Percentiles rank a stretch among this genome's conserved stretches.
These are phyloP conservation scores for Linnemannia zychae DNA, from an alignment of 192 early-diverging fungal genomes.

Conservation along the genomic window DNA sequence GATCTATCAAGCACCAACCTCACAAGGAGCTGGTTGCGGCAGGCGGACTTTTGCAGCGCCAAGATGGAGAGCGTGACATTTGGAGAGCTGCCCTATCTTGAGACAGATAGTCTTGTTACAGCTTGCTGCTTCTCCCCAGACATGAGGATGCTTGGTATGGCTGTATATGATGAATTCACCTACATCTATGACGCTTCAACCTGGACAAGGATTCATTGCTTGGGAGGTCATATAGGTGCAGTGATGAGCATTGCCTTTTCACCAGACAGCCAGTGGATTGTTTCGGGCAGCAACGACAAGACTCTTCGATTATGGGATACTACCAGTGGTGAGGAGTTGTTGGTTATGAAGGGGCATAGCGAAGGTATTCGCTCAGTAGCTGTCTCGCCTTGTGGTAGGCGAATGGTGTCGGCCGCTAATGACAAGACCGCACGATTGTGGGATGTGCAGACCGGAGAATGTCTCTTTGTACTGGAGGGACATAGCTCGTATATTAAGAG, in stretches of 20 bases:
- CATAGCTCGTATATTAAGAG: neutral
- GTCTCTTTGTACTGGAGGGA: neutral
- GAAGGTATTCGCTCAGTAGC: neutral
- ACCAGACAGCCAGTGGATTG: no score
- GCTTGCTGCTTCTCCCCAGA: conserved; percentile 7
- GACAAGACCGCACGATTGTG: neutral
- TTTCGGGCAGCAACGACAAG: no score
- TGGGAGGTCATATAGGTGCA: no score
- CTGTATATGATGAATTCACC: neutral
- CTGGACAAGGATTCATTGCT: neutral
- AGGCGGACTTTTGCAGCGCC: neutral
- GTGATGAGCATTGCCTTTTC: no score
- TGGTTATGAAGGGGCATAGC: no score
- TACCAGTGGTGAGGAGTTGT: no score
- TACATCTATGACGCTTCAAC: neutral
- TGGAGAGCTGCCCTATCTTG: conserved; percentile 6
- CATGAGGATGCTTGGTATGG: neutral
- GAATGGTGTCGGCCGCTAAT: neutral
- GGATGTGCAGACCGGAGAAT: neutral
- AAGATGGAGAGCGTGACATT: neutral
- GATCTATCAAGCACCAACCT: neutral
- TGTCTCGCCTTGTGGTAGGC: neutral
- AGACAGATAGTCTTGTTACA: neutral
- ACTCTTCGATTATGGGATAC: no score
- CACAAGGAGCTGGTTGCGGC: neutral